Evolutionary conservation across 2,329 filamentous ascomycete species (phyloP).

Genomic region (Botrytis squamosa): DNA sequence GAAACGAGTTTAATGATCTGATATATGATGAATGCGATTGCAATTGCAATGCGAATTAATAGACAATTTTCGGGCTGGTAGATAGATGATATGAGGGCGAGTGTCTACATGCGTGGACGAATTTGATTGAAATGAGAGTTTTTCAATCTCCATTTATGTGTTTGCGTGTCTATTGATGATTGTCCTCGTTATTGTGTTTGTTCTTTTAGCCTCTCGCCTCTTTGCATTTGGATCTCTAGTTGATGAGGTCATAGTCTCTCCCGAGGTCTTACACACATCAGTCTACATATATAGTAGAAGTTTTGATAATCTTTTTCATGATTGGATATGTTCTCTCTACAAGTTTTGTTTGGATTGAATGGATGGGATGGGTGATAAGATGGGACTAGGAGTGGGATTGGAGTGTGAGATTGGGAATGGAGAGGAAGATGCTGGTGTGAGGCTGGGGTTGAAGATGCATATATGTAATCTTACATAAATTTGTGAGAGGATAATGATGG

Average conservation of each 20-base stretch:
- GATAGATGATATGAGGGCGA: slow-evolving; percentile 2
- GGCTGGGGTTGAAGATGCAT: not conserved
- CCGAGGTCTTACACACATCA: not conserved
- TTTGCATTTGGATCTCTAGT: not conserved
- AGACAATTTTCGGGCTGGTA: not conserved
- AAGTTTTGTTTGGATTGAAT: too few species aligned
- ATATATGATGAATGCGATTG: slow-evolving; percentile 1
- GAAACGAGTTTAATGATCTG: slow-evolving; percentile 9
- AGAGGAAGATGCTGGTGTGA: not conserved
- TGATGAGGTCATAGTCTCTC: not conserved
- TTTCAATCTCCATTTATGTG: not conserved
- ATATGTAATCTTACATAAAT: not conserved
- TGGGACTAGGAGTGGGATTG: not conserved
- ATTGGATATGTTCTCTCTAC: not conserved
- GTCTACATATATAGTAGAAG: not conserved
- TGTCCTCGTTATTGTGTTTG: not conserved
- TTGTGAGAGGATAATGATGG: not conserved
- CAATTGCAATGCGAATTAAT: slow-evolving; percentile 10
- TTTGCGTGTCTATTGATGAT: not conserved
- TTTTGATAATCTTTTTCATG: not conserved
- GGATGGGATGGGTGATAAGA: not conserved
- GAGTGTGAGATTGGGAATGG: not conserved
- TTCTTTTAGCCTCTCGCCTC: too few species aligned
- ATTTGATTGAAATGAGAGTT: not conserved
- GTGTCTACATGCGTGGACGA: not conserved